A percentile compares a stretch with the other conserved stretches of the same genome.
phyloP scores from a whole-genome alignment of 345 rosid species.

The Hirschfeldia incana region DNA sequence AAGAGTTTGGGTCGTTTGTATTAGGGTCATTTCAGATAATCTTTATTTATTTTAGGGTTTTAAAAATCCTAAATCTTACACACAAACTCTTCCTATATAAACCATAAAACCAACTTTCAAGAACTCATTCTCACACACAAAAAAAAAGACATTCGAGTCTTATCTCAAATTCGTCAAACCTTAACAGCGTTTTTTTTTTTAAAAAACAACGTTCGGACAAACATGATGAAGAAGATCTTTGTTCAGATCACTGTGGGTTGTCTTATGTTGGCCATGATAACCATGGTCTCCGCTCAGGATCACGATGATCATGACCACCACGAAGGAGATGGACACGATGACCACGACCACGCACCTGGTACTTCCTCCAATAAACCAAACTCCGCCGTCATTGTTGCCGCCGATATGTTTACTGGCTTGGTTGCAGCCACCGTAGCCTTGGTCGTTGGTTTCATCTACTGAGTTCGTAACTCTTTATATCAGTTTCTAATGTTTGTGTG shows the following conservation, averaged over 20 bases:
- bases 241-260: slow-evolving; percentile 26
- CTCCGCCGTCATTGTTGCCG: slow-evolving; percentile 1
- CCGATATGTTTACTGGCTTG: slow-evolving; percentile 14
- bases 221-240: slow-evolving; percentile 24
- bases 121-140: background rate
- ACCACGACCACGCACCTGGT: background rate
- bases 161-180: background rate
- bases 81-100: slow-evolving; percentile 11
- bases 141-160: background rate
- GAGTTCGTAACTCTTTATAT: slow-evolving; percentile 8
- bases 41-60: background rate
- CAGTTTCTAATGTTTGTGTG: background rate
- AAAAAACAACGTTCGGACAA: background rate
- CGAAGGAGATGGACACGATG: slow-evolving; percentile 12
- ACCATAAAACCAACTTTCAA: background rate
- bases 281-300: slow-evolving; percentile 10
- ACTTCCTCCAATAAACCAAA: slow-evolving; percentile 3
- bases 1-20: background rate
- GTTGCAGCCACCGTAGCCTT: slow-evolving; percentile 16
- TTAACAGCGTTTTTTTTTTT: too few species aligned
- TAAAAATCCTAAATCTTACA: background rate
- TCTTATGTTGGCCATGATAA: slow-evolving; percentile 13
- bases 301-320: slow-evolving; percentile 9
- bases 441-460: slow-evolving; percentile 19
- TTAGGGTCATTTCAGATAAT: background rate